Evolutionary conservation across 176 grass and related monocot species (phyloP).

Genomic region (Thalia dealbata): DNA sequence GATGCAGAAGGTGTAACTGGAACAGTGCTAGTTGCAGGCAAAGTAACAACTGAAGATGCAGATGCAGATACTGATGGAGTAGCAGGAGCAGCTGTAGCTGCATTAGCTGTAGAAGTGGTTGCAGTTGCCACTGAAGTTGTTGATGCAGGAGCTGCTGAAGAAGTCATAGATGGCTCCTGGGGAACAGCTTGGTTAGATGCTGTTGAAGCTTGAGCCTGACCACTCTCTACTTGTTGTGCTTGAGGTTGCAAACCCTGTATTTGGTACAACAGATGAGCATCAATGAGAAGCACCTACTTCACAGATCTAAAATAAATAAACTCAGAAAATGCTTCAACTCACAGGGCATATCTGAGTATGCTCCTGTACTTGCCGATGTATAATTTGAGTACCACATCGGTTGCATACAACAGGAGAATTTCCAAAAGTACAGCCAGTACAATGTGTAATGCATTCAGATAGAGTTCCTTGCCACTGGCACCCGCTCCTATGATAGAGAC

Average conservation of each 20-base stretch:
- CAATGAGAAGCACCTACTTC: constrained; percentile 15
- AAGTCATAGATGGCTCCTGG: constrained; percentile 30
- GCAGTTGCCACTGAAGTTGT: constrained; percentile 12
- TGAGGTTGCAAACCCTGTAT: constrained; percentile 60
- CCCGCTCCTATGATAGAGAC: constrained; percentile 80
- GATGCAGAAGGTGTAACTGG: constrained; percentile 12
- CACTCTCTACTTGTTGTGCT: constrained; percentile 43
- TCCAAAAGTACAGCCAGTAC: constrained; percentile 56
- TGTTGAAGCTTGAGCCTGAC: constrained; percentile 28
- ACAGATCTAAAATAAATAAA: background rate
- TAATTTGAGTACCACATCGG: constrained; percentile 73
- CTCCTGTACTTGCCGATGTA: constrained; percentile 94
- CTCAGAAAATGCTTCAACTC: constrained; percentile 24
- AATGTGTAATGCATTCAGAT: constrained; percentile 73
- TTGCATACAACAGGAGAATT: constrained; percentile 94
- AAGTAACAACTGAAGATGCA: constrained; percentile 1
- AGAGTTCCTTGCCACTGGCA: constrained; percentile 87
- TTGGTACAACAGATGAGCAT: background rate
- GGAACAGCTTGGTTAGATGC: constrained; percentile 26
- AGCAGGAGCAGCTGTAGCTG: constrained; percentile 16
- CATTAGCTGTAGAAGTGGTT: constrained; percentile 14
- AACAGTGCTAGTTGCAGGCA: constrained; percentile 12
- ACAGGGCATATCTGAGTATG: constrained; percentile 92
- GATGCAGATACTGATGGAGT: constrained; percentile 17
- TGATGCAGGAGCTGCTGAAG: constrained; percentile 30